phyloP scores from a whole-genome alignment of 2,329 filamentous ascomycete genomes.

The Neocatenulostroma microsporum region DNA sequence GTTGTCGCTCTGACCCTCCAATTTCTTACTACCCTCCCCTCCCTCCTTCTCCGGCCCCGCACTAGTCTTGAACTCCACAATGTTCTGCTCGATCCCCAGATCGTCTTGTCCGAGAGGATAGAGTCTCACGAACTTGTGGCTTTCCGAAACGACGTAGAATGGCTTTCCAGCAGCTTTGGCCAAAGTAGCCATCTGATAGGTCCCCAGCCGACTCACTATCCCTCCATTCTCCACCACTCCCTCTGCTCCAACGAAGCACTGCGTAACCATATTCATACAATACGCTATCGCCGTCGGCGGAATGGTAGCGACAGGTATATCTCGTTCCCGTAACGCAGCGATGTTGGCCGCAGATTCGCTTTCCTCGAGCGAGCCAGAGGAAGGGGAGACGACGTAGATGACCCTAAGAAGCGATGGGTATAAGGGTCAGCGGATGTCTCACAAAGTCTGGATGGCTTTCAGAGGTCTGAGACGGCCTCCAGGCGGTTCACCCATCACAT shows the following conservation, averaged over 20 bases:
- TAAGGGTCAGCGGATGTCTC: too few relatives aligned
- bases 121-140: conserved; percentile 89
- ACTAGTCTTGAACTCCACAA: conserved; percentile 63
- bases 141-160: conserved; percentile 88
- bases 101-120: conserved; percentile 77
- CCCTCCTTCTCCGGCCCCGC: conserved; percentile 26
- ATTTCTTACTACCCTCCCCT: conserved; percentile 4
- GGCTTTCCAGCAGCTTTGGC: conserved; percentile 65
- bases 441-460: too few relatives aligned
- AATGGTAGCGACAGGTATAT: conserved; percentile 77
- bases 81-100: conserved; percentile 68
- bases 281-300: conserved; percentile 69
- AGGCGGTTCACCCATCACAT: too few relatives aligned
- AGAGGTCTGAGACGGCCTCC: too few relatives aligned
- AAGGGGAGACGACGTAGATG: conserved; percentile 53
- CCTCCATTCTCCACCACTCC: conserved; percentile 92
- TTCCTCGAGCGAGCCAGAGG: conserved; percentile 34
- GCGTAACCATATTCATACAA: conserved; percentile 65
- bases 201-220: conserved; percentile 79
- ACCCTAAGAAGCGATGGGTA: too few relatives aligned
- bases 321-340: conserved; percentile 59
- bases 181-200: conserved; percentile 76
- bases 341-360: conserved; percentile 66
- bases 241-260: conserved; percentile 61
- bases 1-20: conserved; percentile 20